Evolutionary conservation across 768 basidiomycete species (phyloP).

Genomic region (Suillus decipiens): DNA sequence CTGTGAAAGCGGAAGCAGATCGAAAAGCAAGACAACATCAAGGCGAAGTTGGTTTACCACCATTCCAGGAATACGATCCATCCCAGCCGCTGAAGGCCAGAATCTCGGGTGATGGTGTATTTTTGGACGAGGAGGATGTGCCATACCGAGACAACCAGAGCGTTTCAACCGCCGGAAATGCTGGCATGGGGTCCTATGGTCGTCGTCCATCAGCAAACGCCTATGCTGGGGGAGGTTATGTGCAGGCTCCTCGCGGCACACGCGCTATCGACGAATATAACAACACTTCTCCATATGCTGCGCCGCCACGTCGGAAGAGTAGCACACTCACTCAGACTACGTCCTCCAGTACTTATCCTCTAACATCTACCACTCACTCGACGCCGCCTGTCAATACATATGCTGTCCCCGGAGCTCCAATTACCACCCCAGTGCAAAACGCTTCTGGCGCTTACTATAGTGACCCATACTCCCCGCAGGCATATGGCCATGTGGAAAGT

Average conservation of each 20-base stretch:
- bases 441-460: constrained; percentile 23
- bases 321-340: constrained; percentile 42
- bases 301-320: constrained; percentile 41
- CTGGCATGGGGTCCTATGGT: constrained; percentile 31
- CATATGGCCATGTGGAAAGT: constrained; percentile 56
- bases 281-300: constrained; percentile 46
- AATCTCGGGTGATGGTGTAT: constrained; percentile 57
- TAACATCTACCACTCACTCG: constrained; percentile 27
- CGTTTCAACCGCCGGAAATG: constrained; percentile 23
- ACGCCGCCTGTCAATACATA: constrained; percentile 17
- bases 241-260: constrained; percentile 61
- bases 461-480: constrained; percentile 31
- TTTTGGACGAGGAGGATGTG: constrained; percentile 51
- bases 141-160: constrained; percentile 35
- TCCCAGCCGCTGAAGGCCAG: constrained; percentile 65
- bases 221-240: constrained; percentile 60
- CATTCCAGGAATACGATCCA: constrained; percentile 66
- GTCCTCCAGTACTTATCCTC: constrained; percentile 40
- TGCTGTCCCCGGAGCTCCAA: constrained; percentile 31
- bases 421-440: constrained; percentile 22
- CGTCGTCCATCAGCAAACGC: constrained; percentile 33
- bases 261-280: constrained; percentile 81
- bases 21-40: constrained; percentile 68
- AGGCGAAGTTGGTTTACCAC: constrained; percentile 69
- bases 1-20: constrained; percentile 84